Percentiles rank a stretch among this genome's conserved stretches.
Evolutionary conservation across 2,329 filamentous ascomycete genomes (phyloP).

Genomic region (Neofusicoccum kwambonambiense): DNA sequence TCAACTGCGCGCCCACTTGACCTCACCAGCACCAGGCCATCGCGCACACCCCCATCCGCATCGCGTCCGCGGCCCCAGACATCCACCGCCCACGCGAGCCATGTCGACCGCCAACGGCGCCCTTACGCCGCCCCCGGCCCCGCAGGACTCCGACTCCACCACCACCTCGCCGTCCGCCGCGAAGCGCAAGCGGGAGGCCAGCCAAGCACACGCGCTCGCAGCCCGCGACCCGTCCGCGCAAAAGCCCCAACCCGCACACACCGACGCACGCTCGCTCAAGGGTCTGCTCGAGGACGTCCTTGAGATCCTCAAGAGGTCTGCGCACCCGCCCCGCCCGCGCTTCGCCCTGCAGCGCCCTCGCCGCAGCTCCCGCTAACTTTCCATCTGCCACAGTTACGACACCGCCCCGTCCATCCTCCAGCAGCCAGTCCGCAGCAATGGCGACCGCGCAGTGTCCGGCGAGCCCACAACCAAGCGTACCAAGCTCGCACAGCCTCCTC

Average conservation of each 20-base stretch:
- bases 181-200: constrained; percentile 48
- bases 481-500: constrained; percentile 35
- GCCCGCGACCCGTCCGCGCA: constrained; percentile 28
- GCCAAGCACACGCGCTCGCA: constrained; percentile 26
- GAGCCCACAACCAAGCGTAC: constrained; percentile 48
- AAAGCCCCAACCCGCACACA: constrained; percentile 21
- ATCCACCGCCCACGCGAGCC: constrained; percentile 17
- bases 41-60: constrained; percentile 15
- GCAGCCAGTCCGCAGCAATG: constrained; percentile 32
- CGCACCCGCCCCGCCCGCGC: not conserved
- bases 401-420: constrained; percentile 47
- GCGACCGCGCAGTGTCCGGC: constrained; percentile 32
- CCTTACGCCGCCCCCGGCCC: constrained; percentile 33
- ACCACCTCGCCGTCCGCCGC: constrained; percentile 32
- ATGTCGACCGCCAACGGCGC: constrained; percentile 38
- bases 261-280: constrained; percentile 26
- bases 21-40: constrained; percentile 13
- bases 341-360: not conserved
- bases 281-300: constrained; percentile 41
- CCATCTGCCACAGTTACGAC: constrained; percentile 36
- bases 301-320: constrained; percentile 41
- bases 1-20: not conserved
- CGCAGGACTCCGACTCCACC: constrained; percentile 22
- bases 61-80: constrained; percentile 14
- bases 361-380: constrained; percentile 16